Evolutionary conservation across 1,139 yeast genomes (phyloP).

Genomic region (Yamadazyma mexicana): DNA sequence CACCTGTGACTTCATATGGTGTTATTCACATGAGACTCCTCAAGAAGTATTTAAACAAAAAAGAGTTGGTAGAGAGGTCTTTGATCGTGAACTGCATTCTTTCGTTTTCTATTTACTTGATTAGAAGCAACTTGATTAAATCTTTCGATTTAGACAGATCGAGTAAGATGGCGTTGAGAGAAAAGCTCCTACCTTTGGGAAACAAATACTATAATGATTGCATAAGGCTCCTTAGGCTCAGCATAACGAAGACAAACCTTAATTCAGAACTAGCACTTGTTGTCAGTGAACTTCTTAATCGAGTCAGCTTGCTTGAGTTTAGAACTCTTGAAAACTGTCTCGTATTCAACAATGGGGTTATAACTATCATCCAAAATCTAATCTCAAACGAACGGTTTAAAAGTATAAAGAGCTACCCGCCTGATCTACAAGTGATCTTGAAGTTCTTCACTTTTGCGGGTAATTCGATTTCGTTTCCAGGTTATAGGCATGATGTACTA

Average conservation of each 20-base stretch:
- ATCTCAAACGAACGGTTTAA: constrained; percentile 6
- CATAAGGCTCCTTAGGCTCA: constrained; percentile 18
- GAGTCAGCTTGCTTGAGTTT: constrained; percentile 26
- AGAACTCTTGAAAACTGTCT: constrained; percentile 19
- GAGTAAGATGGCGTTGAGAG: constrained; percentile 14
- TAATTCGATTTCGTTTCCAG: constrained; percentile 23
- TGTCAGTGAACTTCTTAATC: constrained; percentile 25
- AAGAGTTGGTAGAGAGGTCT: constrained; percentile 12
- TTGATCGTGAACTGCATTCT: constrained; percentile 17
- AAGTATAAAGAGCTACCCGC: constrained; percentile 3
- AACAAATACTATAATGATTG: constrained; percentile 23
- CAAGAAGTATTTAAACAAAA: constrained; percentile 8
- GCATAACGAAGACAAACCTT: constrained; percentile 17
- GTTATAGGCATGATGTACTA: constrained; percentile 21
- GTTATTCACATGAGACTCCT: constrained; percentile 11
- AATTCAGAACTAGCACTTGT: constrained; percentile 23
- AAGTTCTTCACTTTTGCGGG: constrained; percentile 23
- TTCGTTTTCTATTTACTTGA: constrained; percentile 21
- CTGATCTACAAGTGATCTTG: constrained; percentile 19
- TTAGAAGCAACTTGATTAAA: constrained; percentile 23
- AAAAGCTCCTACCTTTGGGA: constrained; percentile 15
- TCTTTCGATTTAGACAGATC: constrained; percentile 14
- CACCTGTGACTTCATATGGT: neutral
- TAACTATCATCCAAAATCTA: constrained; percentile 23
- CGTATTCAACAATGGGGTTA: constrained; percentile 27